Percentiles rank a stretch among this genome's conserved stretches.
Conservation (phyloP, 2,329 filamentous ascomycete species). For the Coniochaeta hoffmannii region DNA sequence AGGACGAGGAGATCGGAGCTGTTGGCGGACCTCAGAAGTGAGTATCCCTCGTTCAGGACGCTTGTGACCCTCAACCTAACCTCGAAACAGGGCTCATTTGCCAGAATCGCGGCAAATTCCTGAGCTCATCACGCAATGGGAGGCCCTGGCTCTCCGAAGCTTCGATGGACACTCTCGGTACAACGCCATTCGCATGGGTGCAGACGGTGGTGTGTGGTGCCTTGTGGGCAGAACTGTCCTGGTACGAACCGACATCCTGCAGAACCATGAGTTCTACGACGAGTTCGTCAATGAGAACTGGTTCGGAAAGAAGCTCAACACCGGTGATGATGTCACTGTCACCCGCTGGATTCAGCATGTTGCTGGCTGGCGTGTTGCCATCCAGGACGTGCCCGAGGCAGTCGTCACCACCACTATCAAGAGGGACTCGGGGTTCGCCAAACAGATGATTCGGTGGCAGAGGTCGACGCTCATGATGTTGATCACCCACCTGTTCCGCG, state of each 20-base stretch:
- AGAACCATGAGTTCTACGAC: slow-evolving; percentile 15
- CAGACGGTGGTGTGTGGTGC: slow-evolving; percentile 18
- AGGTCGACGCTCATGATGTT: slow-evolving; percentile 10
- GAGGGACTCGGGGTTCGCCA: slow-evolving; percentile 8
- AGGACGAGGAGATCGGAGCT: slow-evolving; percentile 15
- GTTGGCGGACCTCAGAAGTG: slow-evolving; percentile 10
- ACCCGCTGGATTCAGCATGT: slow-evolving; percentile 18
- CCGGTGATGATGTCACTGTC: slow-evolving; percentile 20
- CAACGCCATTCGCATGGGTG: slow-evolving; percentile 12
- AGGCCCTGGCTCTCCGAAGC: slow-evolving; percentile 18
- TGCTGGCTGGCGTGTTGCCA: slow-evolving; percentile 16
- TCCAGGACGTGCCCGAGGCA: slow-evolving; percentile 17
- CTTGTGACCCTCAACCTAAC: background rate
- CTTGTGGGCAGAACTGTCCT: slow-evolving; percentile 20
- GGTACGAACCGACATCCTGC: slow-evolving; percentile 15
- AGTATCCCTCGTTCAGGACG: background rate
- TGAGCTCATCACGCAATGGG: slow-evolving; percentile 16
- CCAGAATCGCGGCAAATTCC: slow-evolving; percentile 8
- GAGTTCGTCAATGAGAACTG: slow-evolving; percentile 16
- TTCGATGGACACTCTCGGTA: slow-evolving; percentile 12
- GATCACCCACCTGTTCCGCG: slow-evolving; percentile 8
- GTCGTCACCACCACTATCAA: slow-evolving; percentile 15
- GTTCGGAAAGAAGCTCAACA: slow-evolving; percentile 14
- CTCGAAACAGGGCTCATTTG: background rate
- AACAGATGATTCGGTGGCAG: slow-evolving; percentile 19